Evolutionary conservation across 2,329 filamentous ascomycete genomes (phyloP), one percentile per base, ranked within the genome.

Genomic region (Monosporascus ibericus): DNA sequence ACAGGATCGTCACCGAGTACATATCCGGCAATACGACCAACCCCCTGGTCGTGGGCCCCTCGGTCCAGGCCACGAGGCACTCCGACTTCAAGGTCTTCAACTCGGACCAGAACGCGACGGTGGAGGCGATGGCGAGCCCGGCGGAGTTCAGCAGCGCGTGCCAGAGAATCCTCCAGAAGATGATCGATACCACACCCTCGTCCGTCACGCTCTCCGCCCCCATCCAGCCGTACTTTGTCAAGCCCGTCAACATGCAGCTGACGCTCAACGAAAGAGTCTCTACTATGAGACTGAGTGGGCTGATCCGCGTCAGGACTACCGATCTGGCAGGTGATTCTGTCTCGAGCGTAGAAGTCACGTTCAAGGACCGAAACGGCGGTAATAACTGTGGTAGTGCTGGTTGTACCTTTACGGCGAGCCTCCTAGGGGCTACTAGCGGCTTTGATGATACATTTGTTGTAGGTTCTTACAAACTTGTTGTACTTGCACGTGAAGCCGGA

Each of bases 371-470:
- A 22, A 72, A 65, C 44, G 81, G 81, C 6, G 72, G 71, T 2
- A 66, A 67, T 22, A 65, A 67, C n/a, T 79, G 78, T 52, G 73
- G 75, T 25, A 57, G 60, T 8, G 48, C 55, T 22, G 65, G 65
- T 22, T 80, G 77, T 55, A 69, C 70, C n/a, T 75, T 78, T 49
- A 71, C 68, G 2, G 69, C 76, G 18, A 71, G 66, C 4, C 56
- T 73, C n/a, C 72, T 73, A 44, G 81, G 80, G 3, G 70, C 73
- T 24, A 74, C 75, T 5, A 68, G 70, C 42, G 82, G 82, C 2
- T 81, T 85, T 50, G 82, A 86, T 61, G 81, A 86, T 54, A 78
- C 69, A 8, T 86, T 85, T 62, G 70, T 72, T 50, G 81, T 81
- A 63, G 61, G 68, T 66, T 7, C 20, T 20, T 36, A 34, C 7